Conservation (phyloP, 768 basidiomycete species). For the Rubroboletus satanas region DNA sequence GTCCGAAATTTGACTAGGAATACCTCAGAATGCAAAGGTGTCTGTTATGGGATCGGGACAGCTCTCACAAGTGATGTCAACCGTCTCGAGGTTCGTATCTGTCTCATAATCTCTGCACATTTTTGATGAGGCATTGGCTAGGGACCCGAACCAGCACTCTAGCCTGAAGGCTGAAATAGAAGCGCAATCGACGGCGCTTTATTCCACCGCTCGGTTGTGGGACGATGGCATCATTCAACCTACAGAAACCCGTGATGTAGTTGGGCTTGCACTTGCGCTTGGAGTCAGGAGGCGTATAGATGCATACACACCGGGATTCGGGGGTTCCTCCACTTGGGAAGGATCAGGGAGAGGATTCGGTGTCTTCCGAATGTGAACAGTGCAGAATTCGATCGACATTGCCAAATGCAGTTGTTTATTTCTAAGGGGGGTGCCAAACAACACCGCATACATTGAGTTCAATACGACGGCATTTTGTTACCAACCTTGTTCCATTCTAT, state of each 20-base stretch:
- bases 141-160: slow-evolving; percentile 76
- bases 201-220: slow-evolving; percentile 91
- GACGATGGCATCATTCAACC: slow-evolving; percentile 91
- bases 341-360: slow-evolving; percentile 73
- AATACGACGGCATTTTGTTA: background rate
- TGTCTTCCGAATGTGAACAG: slow-evolving; percentile 79
- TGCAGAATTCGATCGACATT: slow-evolving; percentile 19
- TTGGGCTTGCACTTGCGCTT: slow-evolving; percentile 86
- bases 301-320: slow-evolving; percentile 6
- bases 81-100: slow-evolving; percentile 68
- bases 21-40: slow-evolving; percentile 75
- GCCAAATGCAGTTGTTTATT: slow-evolving; percentile 28
- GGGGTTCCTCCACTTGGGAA: slow-evolving; percentile 53
- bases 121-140: slow-evolving; percentile 25
- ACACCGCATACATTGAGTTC: background rate
- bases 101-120: background rate
- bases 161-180: slow-evolving; percentile 81
- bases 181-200: slow-evolving; percentile 79
- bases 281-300: slow-evolving; percentile 45
- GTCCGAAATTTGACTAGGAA: slow-evolving; percentile 6
- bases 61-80: slow-evolving; percentile 88
- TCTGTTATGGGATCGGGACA: slow-evolving; percentile 96
- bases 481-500: background rate
- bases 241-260: slow-evolving; percentile 80
- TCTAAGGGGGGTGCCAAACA: slow-evolving; percentile 24